Percentiles rank a stretch among this genome's conserved stretches.
These are phyloP conservation scores for Condylostoma magnum DNA, from an alignment of 169 alveolate genomes.

Conservation along the genomic window DNA sequence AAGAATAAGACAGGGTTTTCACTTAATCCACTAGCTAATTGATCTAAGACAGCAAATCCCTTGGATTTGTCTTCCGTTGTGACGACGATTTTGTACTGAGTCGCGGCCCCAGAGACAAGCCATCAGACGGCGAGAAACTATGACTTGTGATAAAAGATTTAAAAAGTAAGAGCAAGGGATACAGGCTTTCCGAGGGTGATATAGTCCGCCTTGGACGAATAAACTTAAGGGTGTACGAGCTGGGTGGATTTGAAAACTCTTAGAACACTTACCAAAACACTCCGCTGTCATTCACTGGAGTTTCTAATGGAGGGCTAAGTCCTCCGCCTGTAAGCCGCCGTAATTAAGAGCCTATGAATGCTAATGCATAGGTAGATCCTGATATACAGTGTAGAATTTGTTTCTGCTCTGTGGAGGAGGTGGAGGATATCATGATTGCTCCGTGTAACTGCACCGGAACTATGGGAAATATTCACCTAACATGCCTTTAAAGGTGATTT, in stretches of 20 bases:
- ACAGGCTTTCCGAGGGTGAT: slow-evolving; percentile 52
- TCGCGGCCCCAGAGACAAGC: no score
- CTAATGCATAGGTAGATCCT: neutral
- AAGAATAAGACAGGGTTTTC: no score
- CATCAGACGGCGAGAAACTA: no score
- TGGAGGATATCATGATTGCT: slow-evolving; percentile 30
- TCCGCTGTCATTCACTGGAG: neutral
- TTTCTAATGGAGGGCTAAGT: neutral
- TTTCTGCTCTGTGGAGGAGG: slow-evolving; percentile 32
- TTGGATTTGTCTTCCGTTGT: no score
- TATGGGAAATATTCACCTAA: slow-evolving; percentile 42
- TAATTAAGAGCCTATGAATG: neutral
- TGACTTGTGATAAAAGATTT: no score
- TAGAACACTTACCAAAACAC: neutral
- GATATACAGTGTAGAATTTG: slow-evolving; percentile 39
- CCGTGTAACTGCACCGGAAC: slow-evolving; percentile 57
- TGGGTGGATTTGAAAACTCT: neutral
- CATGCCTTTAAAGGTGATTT: slow-evolving; percentile 46
- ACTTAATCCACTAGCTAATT: no score
- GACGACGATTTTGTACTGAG: no score
- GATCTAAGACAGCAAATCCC: no score
- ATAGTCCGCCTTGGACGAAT: slow-evolving; percentile 58
- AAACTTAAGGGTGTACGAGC: slow-evolving; percentile 39
- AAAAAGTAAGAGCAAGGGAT: no score
- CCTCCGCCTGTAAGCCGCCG: neutral